Evolutionary conservation across 1,284 basidiomycete genomes (phyloP), one percentile per base, ranked within the genome.

Genomic region (Ustilago curta): DNA sequence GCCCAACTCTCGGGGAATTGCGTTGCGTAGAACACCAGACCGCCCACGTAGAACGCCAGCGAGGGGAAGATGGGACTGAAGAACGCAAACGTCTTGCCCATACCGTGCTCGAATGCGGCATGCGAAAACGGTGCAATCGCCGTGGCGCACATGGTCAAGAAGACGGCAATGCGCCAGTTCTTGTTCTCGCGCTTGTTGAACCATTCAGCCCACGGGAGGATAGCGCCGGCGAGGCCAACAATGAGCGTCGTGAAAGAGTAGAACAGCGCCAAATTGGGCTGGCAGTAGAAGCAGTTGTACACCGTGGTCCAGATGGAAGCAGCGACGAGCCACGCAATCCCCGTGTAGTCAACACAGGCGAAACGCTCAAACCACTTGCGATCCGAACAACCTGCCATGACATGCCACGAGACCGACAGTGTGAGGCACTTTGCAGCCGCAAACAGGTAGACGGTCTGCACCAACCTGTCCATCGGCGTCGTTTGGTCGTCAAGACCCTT

Each of bases 231-330:
- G 23, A 78, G 25, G 32, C 81, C 83, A 19, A 84, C 76, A 14
- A 77, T 9, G 37, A 82, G 58, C 31, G 81, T 80, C 3, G 81
- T 82, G 29, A 74, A 48, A 18, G 76, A 74, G 66, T 84, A 84
- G 49, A 79, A 59, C 6, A 82, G 66, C 31, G 81, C 78, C 23
- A 84, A 59, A 32, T 81, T 77, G 32, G 83, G 83, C 57, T 84
- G 83, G 60, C 83, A 84, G 70, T 84, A 84, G 66, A 84, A 84
- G 60, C 73, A 79, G 58, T 84, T 84, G 77, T 84, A 84, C 9
- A 84, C 78, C 0, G 79, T 67, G 6, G 83, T 83, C 62, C 76
- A 78, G 45, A 84, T 77, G 5, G 78, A 80, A 6, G 83, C 83
- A 8, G 83, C 81, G 11, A 84, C 81, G 11, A 84, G 78, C 81